phyloP scores from a whole-genome alignment of 163 green algal genomes.

The Chlorella variabilis region DNA sequence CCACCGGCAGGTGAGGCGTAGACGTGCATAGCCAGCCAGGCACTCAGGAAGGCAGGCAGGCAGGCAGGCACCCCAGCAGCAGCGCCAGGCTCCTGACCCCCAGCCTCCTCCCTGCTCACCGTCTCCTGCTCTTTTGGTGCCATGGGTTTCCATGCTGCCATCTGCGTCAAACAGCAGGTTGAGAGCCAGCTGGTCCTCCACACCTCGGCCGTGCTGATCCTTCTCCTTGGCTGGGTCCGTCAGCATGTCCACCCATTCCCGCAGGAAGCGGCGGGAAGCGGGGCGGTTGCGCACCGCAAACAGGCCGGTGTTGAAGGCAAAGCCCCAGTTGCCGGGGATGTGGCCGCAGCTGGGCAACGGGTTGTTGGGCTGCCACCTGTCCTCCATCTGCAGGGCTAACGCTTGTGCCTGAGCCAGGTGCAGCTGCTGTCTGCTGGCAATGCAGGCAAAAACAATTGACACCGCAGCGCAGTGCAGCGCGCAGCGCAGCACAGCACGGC shows the following conservation, averaged over 20 bases:
- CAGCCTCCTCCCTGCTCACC: not conserved
- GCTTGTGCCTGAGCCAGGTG: no score
- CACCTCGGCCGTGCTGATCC: not conserved
- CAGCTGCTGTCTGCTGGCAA: not conserved
- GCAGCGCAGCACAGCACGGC: no score
- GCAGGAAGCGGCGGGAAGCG: not conserved
- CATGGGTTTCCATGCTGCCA: not conserved
- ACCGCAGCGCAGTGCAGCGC: no score
- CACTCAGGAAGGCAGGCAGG: no score
- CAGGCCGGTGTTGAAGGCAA: not conserved
- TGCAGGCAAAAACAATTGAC: no score
- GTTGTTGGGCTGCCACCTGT: not conserved
- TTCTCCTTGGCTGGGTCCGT: not conserved
- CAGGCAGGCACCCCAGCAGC: no score
- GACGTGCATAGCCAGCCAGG: not conserved
- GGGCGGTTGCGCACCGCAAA: constrained; percentile 6
- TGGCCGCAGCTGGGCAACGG: not conserved
- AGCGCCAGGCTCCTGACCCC: no score
- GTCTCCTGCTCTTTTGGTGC: not conserved
- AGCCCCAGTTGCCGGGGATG: not conserved
- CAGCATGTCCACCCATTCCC: not conserved
- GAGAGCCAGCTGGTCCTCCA: constrained; percentile 7
- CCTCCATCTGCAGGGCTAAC: constrained; percentile 9
- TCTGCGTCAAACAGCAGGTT: constrained; percentile 1
- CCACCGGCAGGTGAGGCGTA: not conserved